Conservation (phyloP, 805 yeast species). For the Helenozyma baotianmanensis region DNA sequence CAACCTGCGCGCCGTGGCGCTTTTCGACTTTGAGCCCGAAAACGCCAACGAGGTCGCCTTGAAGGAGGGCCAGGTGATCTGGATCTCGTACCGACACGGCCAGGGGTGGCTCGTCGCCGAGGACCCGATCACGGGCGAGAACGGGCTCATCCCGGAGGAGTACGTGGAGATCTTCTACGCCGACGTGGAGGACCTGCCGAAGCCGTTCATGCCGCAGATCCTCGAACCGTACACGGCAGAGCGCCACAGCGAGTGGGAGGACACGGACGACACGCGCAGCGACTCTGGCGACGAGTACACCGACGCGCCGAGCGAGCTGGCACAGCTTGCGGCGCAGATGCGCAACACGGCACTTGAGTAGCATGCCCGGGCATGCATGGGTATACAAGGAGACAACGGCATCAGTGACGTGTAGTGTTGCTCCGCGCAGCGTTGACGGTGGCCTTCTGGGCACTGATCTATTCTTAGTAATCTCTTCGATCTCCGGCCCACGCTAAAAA, state of each 20-base stretch:
- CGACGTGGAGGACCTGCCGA: constrained; percentile 33
- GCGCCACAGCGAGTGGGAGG: constrained; percentile 26
- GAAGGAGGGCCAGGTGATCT: constrained; percentile 74
- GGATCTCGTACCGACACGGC: constrained; percentile 88
- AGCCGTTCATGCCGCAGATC: constrained; percentile 44
- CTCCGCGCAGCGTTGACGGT: too few relatives aligned
- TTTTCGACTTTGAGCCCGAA: constrained; percentile 88
- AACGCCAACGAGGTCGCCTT: constrained; percentile 87
- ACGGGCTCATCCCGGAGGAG: constrained; percentile 94
- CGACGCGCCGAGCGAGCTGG: constrained; percentile 1
- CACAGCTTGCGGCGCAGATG: constrained; percentile 1
- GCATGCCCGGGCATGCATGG: too few relatives aligned
- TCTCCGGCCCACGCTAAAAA: too few relatives aligned
- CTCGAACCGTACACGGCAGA: constrained; percentile 14
- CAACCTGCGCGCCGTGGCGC: constrained; percentile 67
- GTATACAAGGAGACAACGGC: too few relatives aligned
- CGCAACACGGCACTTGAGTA: too few relatives aligned
- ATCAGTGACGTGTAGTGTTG: too few relatives aligned
- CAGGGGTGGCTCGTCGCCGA: constrained; percentile 98
- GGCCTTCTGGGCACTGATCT: too few relatives aligned
- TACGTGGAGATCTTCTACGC: constrained; percentile 59
- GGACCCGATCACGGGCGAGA: constrained; percentile 68
- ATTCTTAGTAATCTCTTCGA: too few relatives aligned
- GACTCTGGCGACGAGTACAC: not conserved
- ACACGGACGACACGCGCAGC: constrained; percentile 17